Evolutionary conservation across 352 stramenopile genomes (phyloP).

Genomic region (Globisporangium uncinulatum): DNA sequence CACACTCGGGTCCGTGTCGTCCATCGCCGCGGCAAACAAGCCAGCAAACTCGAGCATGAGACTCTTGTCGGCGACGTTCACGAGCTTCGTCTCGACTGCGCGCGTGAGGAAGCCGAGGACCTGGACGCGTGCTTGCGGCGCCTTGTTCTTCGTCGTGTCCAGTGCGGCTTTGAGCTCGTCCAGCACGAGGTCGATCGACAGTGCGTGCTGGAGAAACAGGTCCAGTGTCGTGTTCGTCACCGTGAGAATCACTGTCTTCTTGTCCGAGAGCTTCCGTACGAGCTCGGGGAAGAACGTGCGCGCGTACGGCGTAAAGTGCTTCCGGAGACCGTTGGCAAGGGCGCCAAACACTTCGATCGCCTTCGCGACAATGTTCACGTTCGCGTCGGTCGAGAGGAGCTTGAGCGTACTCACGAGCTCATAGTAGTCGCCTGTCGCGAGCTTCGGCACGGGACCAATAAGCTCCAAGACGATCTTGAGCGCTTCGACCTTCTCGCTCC

Average conservation of each 20-base stretch:
- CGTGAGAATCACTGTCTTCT: constrained; percentile 79
- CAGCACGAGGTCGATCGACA: constrained; percentile 87
- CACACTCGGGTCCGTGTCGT: constrained; percentile 77
- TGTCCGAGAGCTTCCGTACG: constrained; percentile 83
- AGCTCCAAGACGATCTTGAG: constrained; percentile 83
- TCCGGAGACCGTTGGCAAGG: constrained; percentile 70
- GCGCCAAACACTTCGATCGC: constrained; percentile 78
- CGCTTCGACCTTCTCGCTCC: constrained; percentile 83
- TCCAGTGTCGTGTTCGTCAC: constrained; percentile 82
- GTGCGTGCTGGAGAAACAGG: constrained; percentile 68
- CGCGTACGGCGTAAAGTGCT: constrained; percentile 76
- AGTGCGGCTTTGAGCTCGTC: constrained; percentile 72
- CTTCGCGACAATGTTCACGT: constrained; percentile 86
- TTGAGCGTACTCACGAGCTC: constrained; percentile 84
- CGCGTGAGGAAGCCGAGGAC: constrained; percentile 63
- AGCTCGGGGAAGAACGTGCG: constrained; percentile 72
- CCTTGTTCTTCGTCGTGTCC: constrained; percentile 78
- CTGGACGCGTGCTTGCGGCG: constrained; percentile 70
- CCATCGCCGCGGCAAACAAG: constrained; percentile 56
- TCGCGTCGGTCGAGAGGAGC: constrained; percentile 72
- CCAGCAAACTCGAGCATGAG: constrained; percentile 59
- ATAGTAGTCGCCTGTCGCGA: constrained; percentile 83
- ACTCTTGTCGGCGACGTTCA: constrained; percentile 55
- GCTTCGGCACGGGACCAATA: constrained; percentile 78
- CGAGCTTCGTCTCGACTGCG: constrained; percentile 60